These are phyloP conservation scores for Onygena corvina DNA, from an alignment of 2,329 filamentous ascomycete genomes.

Conservation along the genomic window DNA sequence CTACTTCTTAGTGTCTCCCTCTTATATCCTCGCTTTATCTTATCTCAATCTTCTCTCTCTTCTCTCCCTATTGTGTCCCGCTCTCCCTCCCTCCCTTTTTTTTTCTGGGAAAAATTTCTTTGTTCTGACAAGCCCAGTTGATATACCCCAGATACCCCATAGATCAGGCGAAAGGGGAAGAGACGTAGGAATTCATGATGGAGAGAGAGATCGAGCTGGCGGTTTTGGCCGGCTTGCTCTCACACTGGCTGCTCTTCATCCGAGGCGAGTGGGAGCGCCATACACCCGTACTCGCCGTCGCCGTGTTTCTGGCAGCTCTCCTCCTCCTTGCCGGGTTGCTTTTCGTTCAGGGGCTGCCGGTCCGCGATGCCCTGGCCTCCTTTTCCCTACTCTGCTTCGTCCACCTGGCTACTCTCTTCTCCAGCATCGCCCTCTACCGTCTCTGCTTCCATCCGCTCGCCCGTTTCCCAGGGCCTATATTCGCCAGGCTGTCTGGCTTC, in stretches of 20 bases:
- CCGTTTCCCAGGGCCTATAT: conserved; percentile 20
- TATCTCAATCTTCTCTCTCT: too few species aligned
- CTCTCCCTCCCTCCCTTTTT: too few species aligned
- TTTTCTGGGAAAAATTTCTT: too few species aligned
- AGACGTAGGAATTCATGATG: too few species aligned
- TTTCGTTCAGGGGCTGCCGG: not conserved
- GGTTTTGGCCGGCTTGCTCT: conserved; percentile 1
- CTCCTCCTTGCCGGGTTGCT: not conserved
- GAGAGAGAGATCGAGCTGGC: not conserved
- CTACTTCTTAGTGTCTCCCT: too few species aligned
- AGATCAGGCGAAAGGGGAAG: too few species aligned
- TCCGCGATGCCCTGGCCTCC: not conserved
- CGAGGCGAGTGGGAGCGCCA: conserved; percentile 9
- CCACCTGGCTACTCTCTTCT: not conserved
- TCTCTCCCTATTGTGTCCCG: too few species aligned
- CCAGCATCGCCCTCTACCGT: conserved; percentile 22
- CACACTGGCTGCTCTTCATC: conserved; percentile 5
- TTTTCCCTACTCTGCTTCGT: not conserved
- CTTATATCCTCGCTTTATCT: too few species aligned
- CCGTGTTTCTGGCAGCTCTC: not conserved
- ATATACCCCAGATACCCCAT: too few species aligned
- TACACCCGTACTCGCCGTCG: not conserved
- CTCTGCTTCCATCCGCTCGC: conserved; percentile 20
- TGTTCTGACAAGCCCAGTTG: too few species aligned
- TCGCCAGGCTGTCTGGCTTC: conserved; percentile 18